Evolutionary conservation across 2,329 filamentous ascomycete genomes (phyloP).

Genomic region (Cadophora sp.): DNA sequence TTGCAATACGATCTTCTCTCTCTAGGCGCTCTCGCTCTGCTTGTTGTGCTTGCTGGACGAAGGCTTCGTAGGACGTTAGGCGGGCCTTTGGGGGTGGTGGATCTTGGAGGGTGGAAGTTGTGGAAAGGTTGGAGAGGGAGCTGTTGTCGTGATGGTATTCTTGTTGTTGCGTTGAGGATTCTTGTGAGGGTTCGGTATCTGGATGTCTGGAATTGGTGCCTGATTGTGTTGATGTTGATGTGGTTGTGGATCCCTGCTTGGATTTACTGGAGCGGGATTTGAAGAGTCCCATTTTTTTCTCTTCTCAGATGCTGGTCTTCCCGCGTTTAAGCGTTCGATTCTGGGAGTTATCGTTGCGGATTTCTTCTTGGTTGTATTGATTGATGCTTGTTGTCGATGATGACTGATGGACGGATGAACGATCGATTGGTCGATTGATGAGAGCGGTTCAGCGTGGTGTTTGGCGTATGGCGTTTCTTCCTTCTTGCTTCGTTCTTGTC

Average conservation of each 20-base stretch:
- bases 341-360: neutral
- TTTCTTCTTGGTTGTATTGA: neutral
- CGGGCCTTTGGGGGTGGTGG: neutral
- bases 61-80: constrained; percentile 26
- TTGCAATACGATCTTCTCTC: constrained; percentile 21
- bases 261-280: neutral
- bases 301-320: neutral
- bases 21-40: constrained; percentile 8
- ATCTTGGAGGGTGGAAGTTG: constrained; percentile 21
- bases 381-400: neutral
- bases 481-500: neutral
- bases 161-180: neutral
- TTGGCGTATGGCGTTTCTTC: constrained; percentile 5
- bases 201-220: neutral
- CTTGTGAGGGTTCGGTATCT: neutral
- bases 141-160: neutral
- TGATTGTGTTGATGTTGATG: neutral
- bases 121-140: constrained; percentile 27
- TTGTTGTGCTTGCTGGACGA: constrained; percentile 21
- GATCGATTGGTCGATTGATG: neutral
- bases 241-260: neutral
- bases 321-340: neutral
- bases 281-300: constrained; percentile 6
- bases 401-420: neutral
- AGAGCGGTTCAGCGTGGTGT: constrained; percentile 11